Conservation (phyloP, 495 filamentous ascomycete species). For the Lasiosphaeria miniovina region DNA sequence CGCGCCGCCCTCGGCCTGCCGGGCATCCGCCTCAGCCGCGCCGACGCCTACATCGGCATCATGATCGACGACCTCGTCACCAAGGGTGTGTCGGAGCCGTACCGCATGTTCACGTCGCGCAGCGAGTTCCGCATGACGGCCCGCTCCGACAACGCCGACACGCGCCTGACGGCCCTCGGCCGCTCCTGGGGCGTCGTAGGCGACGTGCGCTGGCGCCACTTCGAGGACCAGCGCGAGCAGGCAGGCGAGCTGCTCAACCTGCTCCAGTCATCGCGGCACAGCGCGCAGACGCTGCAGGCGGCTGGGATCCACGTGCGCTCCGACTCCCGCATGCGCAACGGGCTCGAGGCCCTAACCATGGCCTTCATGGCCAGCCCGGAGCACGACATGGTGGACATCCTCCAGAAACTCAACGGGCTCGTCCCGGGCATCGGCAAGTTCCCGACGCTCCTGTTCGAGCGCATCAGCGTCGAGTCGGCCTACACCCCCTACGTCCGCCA, state of each 20-base stretch:
- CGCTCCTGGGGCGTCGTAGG: conserved; percentile 72
- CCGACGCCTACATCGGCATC: conserved; percentile 93
- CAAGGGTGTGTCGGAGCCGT: conserved; percentile 94
- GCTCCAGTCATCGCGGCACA: conserved; percentile 53
- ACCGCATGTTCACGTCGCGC: conserved; percentile 97
- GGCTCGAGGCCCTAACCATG: conserved; percentile 50
- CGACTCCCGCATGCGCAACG: conserved; percentile 60
- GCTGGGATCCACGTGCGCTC: conserved; percentile 64
- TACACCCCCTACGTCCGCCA: conserved; percentile 81
- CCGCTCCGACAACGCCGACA: conserved; percentile 89
- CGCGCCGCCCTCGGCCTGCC: conserved; percentile 63
- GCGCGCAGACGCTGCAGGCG: conserved; percentile 61
- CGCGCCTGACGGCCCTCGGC: conserved; percentile 77
- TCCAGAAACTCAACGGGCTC: conserved; percentile 36
- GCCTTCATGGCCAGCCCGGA: conserved; percentile 58
- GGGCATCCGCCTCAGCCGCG: conserved; percentile 67
- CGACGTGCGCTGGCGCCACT: conserved; percentile 72
- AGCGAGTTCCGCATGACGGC: conserved; percentile 92
- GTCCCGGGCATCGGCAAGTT: conserved; percentile 53
- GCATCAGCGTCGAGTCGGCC: conserved; percentile 73
- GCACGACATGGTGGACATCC: conserved; percentile 50
- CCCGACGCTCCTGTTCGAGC: conserved; percentile 53
- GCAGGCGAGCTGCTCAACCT: conserved; percentile 61
- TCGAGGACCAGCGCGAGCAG: conserved; percentile 57
- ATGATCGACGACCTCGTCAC: conserved; percentile 99